These are phyloP conservation scores for Apiotrichum akiyoshidainum DNA, from an alignment of 1,284 basidiomycete species.

Conservation along the genomic window DNA sequence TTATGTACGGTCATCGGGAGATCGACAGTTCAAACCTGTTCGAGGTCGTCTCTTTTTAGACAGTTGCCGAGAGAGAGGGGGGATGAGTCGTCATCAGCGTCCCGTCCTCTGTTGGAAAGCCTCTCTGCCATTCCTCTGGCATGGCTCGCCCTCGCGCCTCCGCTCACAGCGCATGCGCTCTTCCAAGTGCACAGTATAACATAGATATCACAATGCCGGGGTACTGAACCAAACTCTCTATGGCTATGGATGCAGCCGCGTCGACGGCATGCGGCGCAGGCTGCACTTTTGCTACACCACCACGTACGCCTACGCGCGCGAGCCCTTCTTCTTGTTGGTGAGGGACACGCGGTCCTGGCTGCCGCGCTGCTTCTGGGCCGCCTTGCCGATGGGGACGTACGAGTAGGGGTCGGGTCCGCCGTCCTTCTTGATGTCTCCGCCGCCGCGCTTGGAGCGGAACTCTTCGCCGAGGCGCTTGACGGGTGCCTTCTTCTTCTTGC, in stretches of 20 bases:
- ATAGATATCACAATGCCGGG: conserved; percentile 1
- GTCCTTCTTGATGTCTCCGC: conserved; percentile 83
- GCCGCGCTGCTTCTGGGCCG: conserved; percentile 53
- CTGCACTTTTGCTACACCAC: background rate
- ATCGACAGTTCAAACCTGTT: no score
- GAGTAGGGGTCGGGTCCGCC: conserved; percentile 84
- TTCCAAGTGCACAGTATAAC: background rate
- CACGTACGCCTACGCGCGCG: conserved; percentile 24
- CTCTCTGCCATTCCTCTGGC: no score
- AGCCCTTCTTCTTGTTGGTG: conserved; percentile 52
- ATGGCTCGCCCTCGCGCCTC: no score
- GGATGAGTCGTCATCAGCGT: no score
- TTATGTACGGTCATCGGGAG: no score
- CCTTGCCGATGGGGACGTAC: conserved; percentile 78
- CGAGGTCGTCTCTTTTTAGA: no score
- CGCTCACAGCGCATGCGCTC: background rate
- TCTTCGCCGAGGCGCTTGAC: conserved; percentile 67
- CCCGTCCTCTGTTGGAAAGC: no score
- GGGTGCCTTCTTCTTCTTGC: conserved; percentile 43
- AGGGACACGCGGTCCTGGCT: conserved; percentile 35
- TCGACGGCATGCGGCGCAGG: background rate
- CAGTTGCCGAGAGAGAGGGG: no score
- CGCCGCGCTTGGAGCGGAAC: conserved; percentile 75
- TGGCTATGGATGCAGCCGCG: background rate
- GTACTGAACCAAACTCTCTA: background rate